Base-by-base conservation (phyloP, 768 basidiomycete species). In the Leccinum longicurvipes region DNA sequence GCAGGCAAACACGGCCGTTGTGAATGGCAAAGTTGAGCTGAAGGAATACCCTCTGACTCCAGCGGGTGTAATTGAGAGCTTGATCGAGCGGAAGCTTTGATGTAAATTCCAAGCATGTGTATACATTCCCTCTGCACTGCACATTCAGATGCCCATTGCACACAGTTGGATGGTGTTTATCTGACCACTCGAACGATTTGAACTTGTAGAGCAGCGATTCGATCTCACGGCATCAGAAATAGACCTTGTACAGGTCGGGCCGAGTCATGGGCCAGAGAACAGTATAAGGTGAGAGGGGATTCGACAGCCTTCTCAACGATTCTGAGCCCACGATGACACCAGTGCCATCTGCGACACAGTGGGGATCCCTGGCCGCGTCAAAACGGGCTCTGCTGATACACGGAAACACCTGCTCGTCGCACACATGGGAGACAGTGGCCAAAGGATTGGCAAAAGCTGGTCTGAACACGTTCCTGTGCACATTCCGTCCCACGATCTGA, bases 21-120 rank as follows among this genome's bases (percentile, higher is more conserved):
- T 80, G 51, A 74, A 83, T 60, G 85, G 75, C 25, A 82, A 90
- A 62, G 88, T 91, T 25, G 74, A 83, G 51, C 72, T 95, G 57
- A 89, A 84, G 68, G 91, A 93, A 64, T 93, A 93, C 66, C 82
- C 88, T 9, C 72, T 89, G 53, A 90, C 85, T 0, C 64, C 81
- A 2, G 84, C 79, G 21, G 93, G 92, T 29, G 77, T 85, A 31
- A 89, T 95, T 51, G 81, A 91, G 72, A 89, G 89, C 63, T 88
- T 87, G 72, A 83, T 95, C 57, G 91, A 93, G 67, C 76, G 88
- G 50, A 76, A 73, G 44, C 64, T 87, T 53, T 87, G 64, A 72
- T 19, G 10, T 21, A 5, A 24, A 47, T 42, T 21, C 19, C 28
- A 19, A 47, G 47, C 1, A 19, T 29, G 9, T 1, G 11, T 11